Percentiles rank a stretch among this genome's conserved stretches.
These are phyloP conservation scores for Austroboletus niveus DNA, from an alignment of 1,284 basidiomycete species.

Conservation along the genomic window DNA sequence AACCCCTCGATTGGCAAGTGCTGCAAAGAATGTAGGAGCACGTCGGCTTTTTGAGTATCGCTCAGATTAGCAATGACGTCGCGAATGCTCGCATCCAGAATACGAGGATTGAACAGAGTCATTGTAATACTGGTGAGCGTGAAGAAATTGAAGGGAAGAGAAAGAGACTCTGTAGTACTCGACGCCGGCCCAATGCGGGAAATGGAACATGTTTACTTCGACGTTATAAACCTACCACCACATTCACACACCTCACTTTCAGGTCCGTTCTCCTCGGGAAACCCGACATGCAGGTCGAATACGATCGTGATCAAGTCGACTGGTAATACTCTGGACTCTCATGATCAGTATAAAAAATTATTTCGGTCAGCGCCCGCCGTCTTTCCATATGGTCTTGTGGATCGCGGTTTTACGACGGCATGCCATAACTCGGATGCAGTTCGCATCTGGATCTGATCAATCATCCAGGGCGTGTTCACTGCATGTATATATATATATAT, in stretches of 20 bases:
- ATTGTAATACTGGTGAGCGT: slow-evolving; percentile 22
- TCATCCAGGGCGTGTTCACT: neutral
- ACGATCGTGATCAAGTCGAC: too few relatives aligned
- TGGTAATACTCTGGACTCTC: too few relatives aligned
- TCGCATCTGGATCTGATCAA: neutral
- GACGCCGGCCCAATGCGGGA: slow-evolving; percentile 14
- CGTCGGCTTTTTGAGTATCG: slow-evolving; percentile 63
- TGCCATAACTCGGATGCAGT: neutral
- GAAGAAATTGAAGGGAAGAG: neutral
- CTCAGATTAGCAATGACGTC: slow-evolving; percentile 56
- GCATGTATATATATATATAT: neutral
- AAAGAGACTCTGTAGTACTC: slow-evolving; percentile 1
- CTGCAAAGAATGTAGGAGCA: slow-evolving; percentile 60
- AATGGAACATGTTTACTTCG: neutral
- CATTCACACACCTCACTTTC: slow-evolving; percentile 8
- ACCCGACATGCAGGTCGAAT: too few relatives aligned
- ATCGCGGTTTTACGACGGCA: neutral
- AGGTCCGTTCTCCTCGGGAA: neutral
- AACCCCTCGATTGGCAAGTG: slow-evolving; percentile 48
- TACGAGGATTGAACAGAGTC: slow-evolving; percentile 69
- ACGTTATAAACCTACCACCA: neutral
- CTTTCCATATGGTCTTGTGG: neutral
- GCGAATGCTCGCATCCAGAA: slow-evolving; percentile 68
- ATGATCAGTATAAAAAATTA: too few relatives aligned
- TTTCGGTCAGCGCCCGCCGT: neutral